Evolutionary conservation across 805 yeast species (phyloP).

Genomic region (Wickerhamomyces chaumierensis): DNA sequence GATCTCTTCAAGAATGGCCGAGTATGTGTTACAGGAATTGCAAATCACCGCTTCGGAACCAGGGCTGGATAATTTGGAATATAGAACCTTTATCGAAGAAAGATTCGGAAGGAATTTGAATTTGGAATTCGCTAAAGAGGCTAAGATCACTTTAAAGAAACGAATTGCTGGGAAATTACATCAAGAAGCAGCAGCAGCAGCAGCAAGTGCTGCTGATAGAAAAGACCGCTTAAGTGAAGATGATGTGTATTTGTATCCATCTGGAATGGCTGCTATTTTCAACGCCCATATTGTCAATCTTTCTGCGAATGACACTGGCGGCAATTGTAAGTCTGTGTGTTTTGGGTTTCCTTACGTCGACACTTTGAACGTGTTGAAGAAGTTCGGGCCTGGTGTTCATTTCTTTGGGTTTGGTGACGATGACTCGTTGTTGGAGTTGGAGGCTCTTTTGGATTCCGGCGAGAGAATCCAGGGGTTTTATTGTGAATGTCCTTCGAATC

Average conservation of each 20-base stretch:
- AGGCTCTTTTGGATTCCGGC: constrained; percentile 46
- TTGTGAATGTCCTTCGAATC: constrained; percentile 93
- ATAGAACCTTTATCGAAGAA: constrained; percentile 66
- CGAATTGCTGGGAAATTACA: constrained; percentile 60
- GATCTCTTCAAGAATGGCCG: constrained; percentile 83
- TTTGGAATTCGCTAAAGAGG: constrained; percentile 60
- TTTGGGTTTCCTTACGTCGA: constrained; percentile 96
- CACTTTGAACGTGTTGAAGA: constrained; percentile 71
- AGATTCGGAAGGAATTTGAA: constrained; percentile 86
- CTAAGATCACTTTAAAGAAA: constrained; percentile 61
- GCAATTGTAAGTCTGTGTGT: constrained; percentile 61
- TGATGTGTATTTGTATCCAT: constrained; percentile 76
- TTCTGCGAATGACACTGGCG: constrained; percentile 13
- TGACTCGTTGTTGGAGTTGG: constrained; percentile 53
- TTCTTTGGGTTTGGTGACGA: constrained; percentile 82
- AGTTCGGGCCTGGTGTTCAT: constrained; percentile 86
- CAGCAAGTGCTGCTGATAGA: too few relatives aligned
- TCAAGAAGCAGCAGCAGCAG: constrained; percentile 8
- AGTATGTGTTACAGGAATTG: constrained; percentile 62
- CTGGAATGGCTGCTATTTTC: constrained; percentile 91
- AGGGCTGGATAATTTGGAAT: constrained; percentile 35
- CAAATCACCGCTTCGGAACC: constrained; percentile 23
- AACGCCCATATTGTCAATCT: constrained; percentile 58
- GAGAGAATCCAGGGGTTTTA: constrained; percentile 66
- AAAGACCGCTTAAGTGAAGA: constrained; percentile 31